A percentile compares a stretch with the other conserved stretches of the same genome.
These are phyloP conservation scores for Podospora conica DNA, from an alignment of 495 filamentous ascomycete genomes.

Conservation along the genomic window DNA sequence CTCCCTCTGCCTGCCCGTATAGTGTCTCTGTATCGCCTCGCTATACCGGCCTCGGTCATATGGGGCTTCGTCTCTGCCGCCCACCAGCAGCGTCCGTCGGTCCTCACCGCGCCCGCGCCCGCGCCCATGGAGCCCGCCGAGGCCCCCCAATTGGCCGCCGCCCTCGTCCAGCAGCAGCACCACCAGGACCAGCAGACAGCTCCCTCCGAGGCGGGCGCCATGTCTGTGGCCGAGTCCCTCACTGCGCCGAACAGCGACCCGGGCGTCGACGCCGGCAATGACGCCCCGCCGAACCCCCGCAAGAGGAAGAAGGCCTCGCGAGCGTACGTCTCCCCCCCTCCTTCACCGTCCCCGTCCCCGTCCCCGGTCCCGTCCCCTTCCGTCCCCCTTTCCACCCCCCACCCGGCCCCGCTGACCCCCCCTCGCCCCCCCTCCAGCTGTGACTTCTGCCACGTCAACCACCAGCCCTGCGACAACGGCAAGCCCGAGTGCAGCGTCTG, in stretches of 20 bases:
- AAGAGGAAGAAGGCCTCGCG: conserved; percentile 36
- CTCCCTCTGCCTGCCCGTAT: background rate
- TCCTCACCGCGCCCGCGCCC: background rate
- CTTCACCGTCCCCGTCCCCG: background rate
- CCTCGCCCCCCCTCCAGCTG: conserved; percentile 17
- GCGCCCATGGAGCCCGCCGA: conserved; percentile 4
- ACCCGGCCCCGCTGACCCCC: background rate
- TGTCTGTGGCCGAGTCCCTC: conserved; percentile 1
- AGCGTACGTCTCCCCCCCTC: conserved; percentile 21
- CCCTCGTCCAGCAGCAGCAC: background rate
- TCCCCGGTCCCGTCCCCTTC: background rate
- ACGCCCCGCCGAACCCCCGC: conserved; percentile 29
- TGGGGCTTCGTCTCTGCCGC: conserved; percentile 5
- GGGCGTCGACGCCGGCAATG: conserved; percentile 24
- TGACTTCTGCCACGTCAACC: conserved; percentile 37
- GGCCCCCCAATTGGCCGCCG: background rate
- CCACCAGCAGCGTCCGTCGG: background rate
- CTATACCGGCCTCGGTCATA: conserved; percentile 2
- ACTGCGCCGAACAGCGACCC: conserved; percentile 20
- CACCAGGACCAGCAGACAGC: background rate
- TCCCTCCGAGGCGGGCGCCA: background rate
- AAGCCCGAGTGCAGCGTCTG: conserved; percentile 33
- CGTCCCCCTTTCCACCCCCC: background rate
- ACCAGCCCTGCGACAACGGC: conserved; percentile 36
- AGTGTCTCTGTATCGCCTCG: background rate